Conservation (phyloP, 202 grass and related monocot species). For the Carex arenaria region DNA sequence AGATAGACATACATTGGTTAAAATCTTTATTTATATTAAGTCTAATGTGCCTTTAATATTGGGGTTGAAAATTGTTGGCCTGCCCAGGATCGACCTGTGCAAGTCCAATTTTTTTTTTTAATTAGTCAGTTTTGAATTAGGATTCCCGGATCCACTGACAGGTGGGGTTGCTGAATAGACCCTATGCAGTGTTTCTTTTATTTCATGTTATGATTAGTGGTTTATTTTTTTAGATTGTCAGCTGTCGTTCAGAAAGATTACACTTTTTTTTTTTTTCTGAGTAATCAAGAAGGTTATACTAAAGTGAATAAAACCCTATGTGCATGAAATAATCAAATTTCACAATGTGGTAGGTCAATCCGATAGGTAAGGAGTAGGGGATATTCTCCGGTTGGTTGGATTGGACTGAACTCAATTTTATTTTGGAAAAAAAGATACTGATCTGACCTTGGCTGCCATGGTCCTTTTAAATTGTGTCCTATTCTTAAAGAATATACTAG, state of each 20-base stretch:
- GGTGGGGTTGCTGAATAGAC: background rate
- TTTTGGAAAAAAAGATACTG: background rate
- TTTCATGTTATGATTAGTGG: background rate
- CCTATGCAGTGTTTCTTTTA: background rate
- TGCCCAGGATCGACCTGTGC: background rate
- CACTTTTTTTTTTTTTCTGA: background rate
- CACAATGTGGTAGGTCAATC: background rate
- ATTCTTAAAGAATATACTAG: background rate
- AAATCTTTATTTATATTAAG: background rate
- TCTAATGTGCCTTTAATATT: background rate
- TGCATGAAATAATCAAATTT: background rate
- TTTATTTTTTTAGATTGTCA: background rate
- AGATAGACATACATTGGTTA: slow-evolving; percentile 1
- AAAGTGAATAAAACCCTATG: background rate
- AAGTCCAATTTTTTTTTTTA: background rate
- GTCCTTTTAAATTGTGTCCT: too few relatives aligned
- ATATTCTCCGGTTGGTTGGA: background rate
- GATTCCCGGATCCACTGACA: background rate
- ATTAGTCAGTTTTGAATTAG: background rate
- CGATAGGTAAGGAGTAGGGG: background rate
- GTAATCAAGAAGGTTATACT: background rate
- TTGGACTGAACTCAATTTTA: background rate
- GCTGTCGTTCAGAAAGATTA: background rate
- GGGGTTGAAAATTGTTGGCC: background rate
- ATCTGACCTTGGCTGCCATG: background rate